Percentiles rank a stretch among this genome's conserved stretches.
Evolutionary conservation across 1,284 basidiomycete species (phyloP).

Genomic region (Caloboletus inedulis): DNA sequence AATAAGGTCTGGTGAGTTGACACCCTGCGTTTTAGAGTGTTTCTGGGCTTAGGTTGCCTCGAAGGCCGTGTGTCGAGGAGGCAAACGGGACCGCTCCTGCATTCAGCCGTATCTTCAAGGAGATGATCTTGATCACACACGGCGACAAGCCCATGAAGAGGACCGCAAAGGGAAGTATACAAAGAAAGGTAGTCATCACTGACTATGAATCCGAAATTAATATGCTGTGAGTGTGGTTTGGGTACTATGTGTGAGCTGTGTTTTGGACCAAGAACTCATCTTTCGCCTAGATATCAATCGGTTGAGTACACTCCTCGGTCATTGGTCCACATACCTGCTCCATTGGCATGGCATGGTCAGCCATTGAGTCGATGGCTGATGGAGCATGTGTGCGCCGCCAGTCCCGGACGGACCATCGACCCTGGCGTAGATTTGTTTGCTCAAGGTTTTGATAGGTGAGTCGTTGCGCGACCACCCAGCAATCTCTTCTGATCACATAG

Average conservation of each 20-base stretch:
- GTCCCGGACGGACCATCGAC: background rate
- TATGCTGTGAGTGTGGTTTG: background rate
- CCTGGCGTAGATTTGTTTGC: slow-evolving; percentile 1
- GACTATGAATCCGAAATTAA: slow-evolving; percentile 6
- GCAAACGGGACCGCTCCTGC: slow-evolving; percentile 1
- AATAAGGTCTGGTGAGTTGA: slow-evolving; percentile 8
- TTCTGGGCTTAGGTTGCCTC: background rate
- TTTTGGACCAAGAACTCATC: background rate
- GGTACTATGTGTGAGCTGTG: no score
- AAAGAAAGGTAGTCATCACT: background rate
- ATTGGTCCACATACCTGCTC: background rate
- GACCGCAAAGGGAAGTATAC: slow-evolving; percentile 4
- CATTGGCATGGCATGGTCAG: background rate
- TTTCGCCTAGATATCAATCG: slow-evolving; percentile 1
- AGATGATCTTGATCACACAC: slow-evolving; percentile 3
- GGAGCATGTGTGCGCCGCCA: background rate
- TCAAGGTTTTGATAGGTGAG: slow-evolving; percentile 10
- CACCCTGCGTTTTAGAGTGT: background rate
- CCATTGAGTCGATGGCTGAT: background rate
- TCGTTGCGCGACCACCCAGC: background rate
- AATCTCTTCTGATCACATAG: background rate
- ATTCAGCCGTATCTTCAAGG: slow-evolving; percentile 2
- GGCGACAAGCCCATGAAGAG: slow-evolving; percentile 1
- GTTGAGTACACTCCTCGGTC: background rate
- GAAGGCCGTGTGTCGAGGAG: slow-evolving; percentile 1